A percentile compares a stretch with the other conserved stretches of the same genome.
Evolutionary conservation across 805 yeast genomes (phyloP).

Genomic region (Wickerhamomyces bisporus): DNA sequence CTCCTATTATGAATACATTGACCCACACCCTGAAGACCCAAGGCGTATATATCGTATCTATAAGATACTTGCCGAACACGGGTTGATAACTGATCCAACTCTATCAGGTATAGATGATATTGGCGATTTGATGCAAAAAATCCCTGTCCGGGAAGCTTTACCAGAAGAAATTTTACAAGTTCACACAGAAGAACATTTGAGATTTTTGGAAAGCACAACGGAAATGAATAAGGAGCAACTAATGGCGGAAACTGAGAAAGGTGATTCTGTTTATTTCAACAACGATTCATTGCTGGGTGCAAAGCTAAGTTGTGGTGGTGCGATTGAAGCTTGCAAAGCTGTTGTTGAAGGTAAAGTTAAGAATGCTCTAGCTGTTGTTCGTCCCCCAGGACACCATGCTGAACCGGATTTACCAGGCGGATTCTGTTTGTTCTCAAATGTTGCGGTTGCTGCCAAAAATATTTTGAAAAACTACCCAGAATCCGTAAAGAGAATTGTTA

Average conservation of each 20-base stretch:
- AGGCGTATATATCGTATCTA: slow-evolving; percentile 91
- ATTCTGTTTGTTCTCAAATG: slow-evolving; percentile 91
- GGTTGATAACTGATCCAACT: slow-evolving; percentile 75
- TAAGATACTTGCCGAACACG: slow-evolving; percentile 90
- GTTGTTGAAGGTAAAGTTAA: slow-evolving; percentile 91
- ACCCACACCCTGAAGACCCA: slow-evolving; percentile 99
- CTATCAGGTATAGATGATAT: slow-evolving; percentile 63
- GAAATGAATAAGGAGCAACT: slow-evolving; percentile 73
- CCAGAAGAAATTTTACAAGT: slow-evolving; percentile 81
- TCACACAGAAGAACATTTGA: slow-evolving; percentile 76
- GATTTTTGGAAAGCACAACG: slow-evolving; percentile 69
- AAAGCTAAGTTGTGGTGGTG: slow-evolving; percentile 91
- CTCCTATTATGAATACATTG: slow-evolving; percentile 87
- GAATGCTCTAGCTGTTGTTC: slow-evolving; percentile 87
- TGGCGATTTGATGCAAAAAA: slow-evolving; percentile 82
- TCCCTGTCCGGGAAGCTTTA: slow-evolving; percentile 87
- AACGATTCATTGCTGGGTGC: slow-evolving; percentile 87
- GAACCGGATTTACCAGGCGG: slow-evolving; percentile 98
- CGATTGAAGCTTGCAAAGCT: slow-evolving; percentile 93
- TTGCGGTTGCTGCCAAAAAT: slow-evolving; percentile 92
- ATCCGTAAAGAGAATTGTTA: slow-evolving; percentile 73
- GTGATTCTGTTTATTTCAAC: slow-evolving; percentile 93
- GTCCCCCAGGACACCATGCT: slow-evolving; percentile 99
- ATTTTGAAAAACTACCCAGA: slow-evolving; percentile 83
- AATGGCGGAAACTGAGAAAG: slow-evolving; percentile 77